Evolutionary conservation across 1,284 basidiomycete genomes (phyloP), one percentile per base, ranked within the genome.

Genomic region (Fistulina hepatica): DNA sequence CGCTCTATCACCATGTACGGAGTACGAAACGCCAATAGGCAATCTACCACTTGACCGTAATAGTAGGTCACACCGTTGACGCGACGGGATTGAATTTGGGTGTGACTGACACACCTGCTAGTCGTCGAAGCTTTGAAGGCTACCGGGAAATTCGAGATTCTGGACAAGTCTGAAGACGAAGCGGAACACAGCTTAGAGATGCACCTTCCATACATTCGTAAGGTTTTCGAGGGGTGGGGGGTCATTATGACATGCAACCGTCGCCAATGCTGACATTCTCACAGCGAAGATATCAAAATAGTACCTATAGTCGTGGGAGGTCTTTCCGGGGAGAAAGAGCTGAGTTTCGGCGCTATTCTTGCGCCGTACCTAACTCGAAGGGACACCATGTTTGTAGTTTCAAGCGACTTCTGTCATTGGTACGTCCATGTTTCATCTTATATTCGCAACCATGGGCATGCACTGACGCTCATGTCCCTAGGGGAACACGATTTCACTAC

Each of bases 401-500:
- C 92, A 3, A 89, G 84, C 44, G 95, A 99, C 59, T 99, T 99
- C 55, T 98, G 95, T 53, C 94, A 98, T 57, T 98, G 94, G 93
- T 92, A 49, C 43, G 70, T 33, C 22, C 21, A 6, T 13, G 5
- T 2, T n/a, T 13, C 41, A 19, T 39, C 35, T 33, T 19, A 22
- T 42, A 23, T 8, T 37, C 15, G 16, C n/a, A n/a, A n/a, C n/a
- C n/a, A n/a, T n/a, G n/a, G n/a, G n/a, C n/a, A n/a, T n/a, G 16
- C 31, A 33, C 32, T 32, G 34, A 15, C 45, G 5, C 33, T 2
- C 21, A 8, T 13, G 11, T 20, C 30, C 22, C 11, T 33, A 95
- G 91, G 92, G 93, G 93, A 8, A 70, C 71, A 5, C 73, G 91
- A 21, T 98, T 97, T 58, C 74, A 72, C 15, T 94, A 93, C 57